Evolutionary conservation across 768 basidiomycete species (phyloP), one percentile per base, ranked within the genome.

Genomic region (Psilocybe azurescens): DNA sequence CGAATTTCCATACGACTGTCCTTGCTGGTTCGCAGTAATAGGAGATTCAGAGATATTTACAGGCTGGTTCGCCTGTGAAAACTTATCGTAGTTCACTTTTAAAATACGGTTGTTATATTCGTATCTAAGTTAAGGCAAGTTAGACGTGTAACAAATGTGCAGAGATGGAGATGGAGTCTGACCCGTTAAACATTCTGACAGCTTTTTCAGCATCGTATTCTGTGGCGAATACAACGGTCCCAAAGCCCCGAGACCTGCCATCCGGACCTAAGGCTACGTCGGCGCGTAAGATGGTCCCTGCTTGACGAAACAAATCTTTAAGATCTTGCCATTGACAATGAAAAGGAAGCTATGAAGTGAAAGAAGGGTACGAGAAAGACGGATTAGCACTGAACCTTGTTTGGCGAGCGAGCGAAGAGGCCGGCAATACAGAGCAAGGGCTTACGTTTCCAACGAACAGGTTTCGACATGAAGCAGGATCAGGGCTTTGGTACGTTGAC

Each of bases 321-420:
- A 99, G 83, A 72, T 99, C 97, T 75, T 98, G 97, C 97, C 97
- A 99, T 77, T 95, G 94, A 67, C 90, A 91, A 68, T 95, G 94
- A 76, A 95, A 95, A 0, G 94, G 94, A 14, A 96, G 85, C 93
- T 95, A 61, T 3, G 33, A 53, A 62, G 38, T 59, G 39, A 51
- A 51, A 56, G 47, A 51, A 30, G 50, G 57, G 18, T 53, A 57
- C 87, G 68, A 91, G 89, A 74, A 90, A 91, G 44, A 32, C 6
- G 39, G 49, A 28, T 52, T 32, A 30, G 24, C 41, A n/a, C 18
- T 54, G 36, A 24, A 51, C 10, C 39, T 16, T 55, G 39, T 4
- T 20, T 44, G 58, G 55, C 56, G 50, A 36, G 47, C 20, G 41
- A 57, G 48, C 48, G 46, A 38, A 38, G 32, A 1, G 87, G 89